Percentiles rank a stretch among this genome's conserved stretches.
These are phyloP conservation scores for Psilocybe tampanensis DNA, from an alignment of 768 basidiomycete genomes.

Conservation along the genomic window DNA sequence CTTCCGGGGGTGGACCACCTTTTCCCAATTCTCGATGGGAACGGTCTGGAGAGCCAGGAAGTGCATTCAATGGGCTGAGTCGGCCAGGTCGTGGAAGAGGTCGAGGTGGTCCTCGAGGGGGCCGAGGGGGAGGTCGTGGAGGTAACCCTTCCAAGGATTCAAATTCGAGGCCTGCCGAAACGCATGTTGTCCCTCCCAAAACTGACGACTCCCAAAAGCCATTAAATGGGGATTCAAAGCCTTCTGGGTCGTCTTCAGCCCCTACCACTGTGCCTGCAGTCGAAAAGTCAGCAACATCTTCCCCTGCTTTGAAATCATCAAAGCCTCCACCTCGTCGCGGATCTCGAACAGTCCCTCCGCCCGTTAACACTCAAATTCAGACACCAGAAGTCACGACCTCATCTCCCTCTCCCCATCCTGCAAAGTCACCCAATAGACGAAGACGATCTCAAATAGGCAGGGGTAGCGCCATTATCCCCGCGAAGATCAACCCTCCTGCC, in stretches of 20 bases:
- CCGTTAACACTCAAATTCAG: slow-evolving; percentile 24
- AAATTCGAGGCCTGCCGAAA: slow-evolving; percentile 17
- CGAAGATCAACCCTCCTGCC: slow-evolving; percentile 36
- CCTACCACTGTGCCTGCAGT: slow-evolving; percentile 12
- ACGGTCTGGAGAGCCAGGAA: slow-evolving; percentile 46
- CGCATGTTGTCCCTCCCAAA: slow-evolving; percentile 15
- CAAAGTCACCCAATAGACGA: slow-evolving; percentile 49
- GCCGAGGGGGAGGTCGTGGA: slow-evolving; percentile 32
- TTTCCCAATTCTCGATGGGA: slow-evolving; percentile 45
- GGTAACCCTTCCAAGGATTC: slow-evolving; percentile 23
- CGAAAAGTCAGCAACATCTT: slow-evolving; percentile 27
- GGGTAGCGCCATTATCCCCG: slow-evolving; percentile 19
- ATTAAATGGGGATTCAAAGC: neutral
- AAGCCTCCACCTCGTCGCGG: slow-evolving; percentile 37
- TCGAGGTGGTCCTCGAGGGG: slow-evolving; percentile 38
- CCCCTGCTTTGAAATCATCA: slow-evolving; percentile 22
- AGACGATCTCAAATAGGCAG: slow-evolving; percentile 49
- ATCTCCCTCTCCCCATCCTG: slow-evolving; percentile 21
- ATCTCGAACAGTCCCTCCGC: slow-evolving; percentile 34
- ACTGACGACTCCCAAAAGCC: slow-evolving; percentile 2
- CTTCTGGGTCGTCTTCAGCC: slow-evolving; percentile 8
- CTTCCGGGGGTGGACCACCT: slow-evolving; percentile 27
- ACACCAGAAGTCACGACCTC: slow-evolving; percentile 22
- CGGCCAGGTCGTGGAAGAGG: slow-evolving; percentile 38
- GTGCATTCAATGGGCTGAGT: slow-evolving; percentile 47